Base-by-base conservation (phyloP, 768 basidiomycete species). In the Boletus speciosus region DNA sequence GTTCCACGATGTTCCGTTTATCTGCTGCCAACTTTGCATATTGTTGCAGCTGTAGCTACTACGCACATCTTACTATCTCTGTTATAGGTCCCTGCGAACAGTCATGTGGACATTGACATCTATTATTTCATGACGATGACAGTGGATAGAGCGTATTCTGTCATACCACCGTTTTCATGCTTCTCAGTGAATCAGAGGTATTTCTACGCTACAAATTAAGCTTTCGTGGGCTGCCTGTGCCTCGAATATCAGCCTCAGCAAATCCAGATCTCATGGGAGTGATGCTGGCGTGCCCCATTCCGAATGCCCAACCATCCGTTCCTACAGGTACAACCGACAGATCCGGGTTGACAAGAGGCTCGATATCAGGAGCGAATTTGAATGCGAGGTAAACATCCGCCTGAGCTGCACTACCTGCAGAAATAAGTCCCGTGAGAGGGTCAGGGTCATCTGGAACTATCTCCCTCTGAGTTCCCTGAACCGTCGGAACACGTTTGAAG, bases 291-390 rank as follows among this genome's bases (percentile, higher is more conserved):
- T 75, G 81, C 5, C 86, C 89, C 54, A 83, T 76, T 53, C 76
- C 73, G 32, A 94, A 73, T 15, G 89, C 91, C 88, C 89, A 92
- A 0, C 81, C 83, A 68, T 97, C 93, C 10, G 88, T 84, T 4
- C 90, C 93, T 51, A 80, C 73, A 2, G 91, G 89, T n/a, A 93
- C 71, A 16, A 67, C 66, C 3, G 81, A 77, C 43, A 76, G 56
- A 14, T 77, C 68, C 2, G 90, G 90, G 41, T 74, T 76, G 41
- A 95, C 78, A 14, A 95, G 73, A 11, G 74, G 76, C n/a, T 72
- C 72, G 76, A 94, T 81, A 46, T 90, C 84, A 12, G 84, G 84
- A 70, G 86, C 64, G 74, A 83, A 97, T 68, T 83, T 84, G 77
- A 95, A 97, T 25, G 78, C 66, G 39, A 95, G 75, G 43, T 69